These are phyloP conservation scores for Sicyos edulis DNA, from an alignment of 306 rosid genomes.

Conservation along the genomic window DNA sequence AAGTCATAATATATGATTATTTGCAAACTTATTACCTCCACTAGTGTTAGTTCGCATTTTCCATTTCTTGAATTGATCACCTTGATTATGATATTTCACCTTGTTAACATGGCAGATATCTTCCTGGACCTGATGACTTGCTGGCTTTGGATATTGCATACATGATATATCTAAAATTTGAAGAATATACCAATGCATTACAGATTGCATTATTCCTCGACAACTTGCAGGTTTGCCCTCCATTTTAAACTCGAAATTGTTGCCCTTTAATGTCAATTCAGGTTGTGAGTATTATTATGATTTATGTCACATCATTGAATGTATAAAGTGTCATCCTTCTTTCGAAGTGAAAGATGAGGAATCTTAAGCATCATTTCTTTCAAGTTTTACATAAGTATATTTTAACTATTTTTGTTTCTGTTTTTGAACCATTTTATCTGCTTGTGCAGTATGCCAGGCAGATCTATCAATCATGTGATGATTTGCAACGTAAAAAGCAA, in stretches of 20 bases:
- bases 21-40: too few species aligned
- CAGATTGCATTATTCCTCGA: constrained; percentile 82
- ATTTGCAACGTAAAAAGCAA: constrained; percentile 64
- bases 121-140: constrained; percentile 91
- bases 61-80: neutral
- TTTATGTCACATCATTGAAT: neutral
- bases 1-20: too few species aligned
- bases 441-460: constrained; percentile 64
- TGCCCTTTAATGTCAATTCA: neutral
- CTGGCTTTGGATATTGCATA: constrained; percentile 84
- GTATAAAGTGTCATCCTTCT: neutral
- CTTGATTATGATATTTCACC: constrained; percentile 1
- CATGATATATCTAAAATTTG: constrained; percentile 63
- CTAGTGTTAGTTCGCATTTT: neutral
- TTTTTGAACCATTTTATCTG: constrained; percentile 31
- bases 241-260: neutral
- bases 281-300: neutral
- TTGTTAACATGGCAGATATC: constrained; percentile 52
- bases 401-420: constrained; percentile 11
- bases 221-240: constrained; percentile 58
- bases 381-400: neutral
- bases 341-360: neutral
- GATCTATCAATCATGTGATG: constrained; percentile 62
- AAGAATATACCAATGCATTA: constrained; percentile 81
- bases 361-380: neutral